These are phyloP conservation scores for Diddensiella transvaalensis DNA, from an alignment of 805 yeast genomes.

Conservation along the genomic window DNA sequence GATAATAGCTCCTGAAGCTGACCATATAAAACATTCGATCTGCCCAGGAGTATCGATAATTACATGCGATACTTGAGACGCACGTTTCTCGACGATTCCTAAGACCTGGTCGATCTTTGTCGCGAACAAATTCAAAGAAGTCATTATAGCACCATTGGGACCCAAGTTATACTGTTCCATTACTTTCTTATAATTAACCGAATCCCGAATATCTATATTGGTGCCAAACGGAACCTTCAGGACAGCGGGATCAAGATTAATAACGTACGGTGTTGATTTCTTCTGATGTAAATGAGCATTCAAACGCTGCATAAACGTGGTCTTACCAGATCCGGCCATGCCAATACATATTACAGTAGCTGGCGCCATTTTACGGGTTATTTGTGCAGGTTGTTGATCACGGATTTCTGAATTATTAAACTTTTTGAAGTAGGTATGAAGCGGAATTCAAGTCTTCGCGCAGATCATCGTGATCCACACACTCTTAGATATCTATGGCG, in stretches of 20 bases:
- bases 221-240: conserved; percentile 89
- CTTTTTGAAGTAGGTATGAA: no score
- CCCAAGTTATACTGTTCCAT: conserved; percentile 94
- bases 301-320: conserved; percentile 94
- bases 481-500: no score
- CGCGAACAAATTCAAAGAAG: conserved; percentile 84
- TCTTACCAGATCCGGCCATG: conserved; percentile 85
- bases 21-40: conserved; percentile 97
- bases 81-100: conserved; percentile 73
- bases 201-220: conserved; percentile 93
- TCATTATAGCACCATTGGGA: conserved; percentile 98
- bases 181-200: conserved; percentile 90
- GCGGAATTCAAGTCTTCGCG: no score
- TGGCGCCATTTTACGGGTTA: conserved; percentile 12
- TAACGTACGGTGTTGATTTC: conserved; percentile 75
- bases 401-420: no score
- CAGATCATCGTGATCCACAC: no score
- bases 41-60: conserved; percentile 98
- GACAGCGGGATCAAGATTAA: conserved; percentile 96
- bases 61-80: conserved; percentile 55
- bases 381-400: background rate
- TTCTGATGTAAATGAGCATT: conserved; percentile 78
- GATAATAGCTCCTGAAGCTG: conserved; percentile 93
- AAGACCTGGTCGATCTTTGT: conserved; percentile 97
- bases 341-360: conserved; percentile 50